Base-by-base conservation (phyloP, 768 basidiomycete species). In the Xerocomellus amylosporus region DNA sequence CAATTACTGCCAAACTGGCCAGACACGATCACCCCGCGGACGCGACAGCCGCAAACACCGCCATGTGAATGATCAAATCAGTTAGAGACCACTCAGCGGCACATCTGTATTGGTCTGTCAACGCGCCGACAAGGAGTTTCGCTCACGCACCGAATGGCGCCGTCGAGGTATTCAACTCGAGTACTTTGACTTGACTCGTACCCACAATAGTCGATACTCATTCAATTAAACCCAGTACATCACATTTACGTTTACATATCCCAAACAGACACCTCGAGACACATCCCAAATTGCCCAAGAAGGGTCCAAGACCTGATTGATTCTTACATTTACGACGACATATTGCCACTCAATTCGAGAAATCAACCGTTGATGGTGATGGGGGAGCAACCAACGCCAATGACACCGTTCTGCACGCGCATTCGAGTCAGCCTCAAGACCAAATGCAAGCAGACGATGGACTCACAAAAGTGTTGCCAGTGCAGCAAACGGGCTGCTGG, bases 221-320 rank as follows among this genome's bases (percentile, higher is more conserved):
- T 44, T 30, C 17, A 30, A 44, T 44, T 26, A 30, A 44, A 7
- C 15, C 43, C 6, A 44, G 10, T 34, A 14, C 0, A 34, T 15
- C 51, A 54, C 57, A 28, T 43, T n/a, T n/a, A 54, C 57, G n/a
- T 43, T n/a, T n/a, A 38, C 37, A n/a, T 19, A 13, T 19, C 5
- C 19, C 5, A 12, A 19, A 19, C 8, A 8, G 2, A 36, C 7
- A 8, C 36, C 4, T 36, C 17, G 17, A 36, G 7, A 36, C 15
- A 8, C 15, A n/a, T 22, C 14, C 20, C 2, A 22, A 3, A 20
- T 14, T 41, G 13, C 8, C 20, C 13, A 8, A 22, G 12, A 3
- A 20, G 3, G 5, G n/a, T n/a, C 38, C 19, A 39, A 2, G 12
- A 39, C 12, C 10, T n/a, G 3, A 38, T 38, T 17, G 3, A n/a